Conservation (phyloP, 202 grass and related monocot species). For the Brachypodium distachyon region DNA sequence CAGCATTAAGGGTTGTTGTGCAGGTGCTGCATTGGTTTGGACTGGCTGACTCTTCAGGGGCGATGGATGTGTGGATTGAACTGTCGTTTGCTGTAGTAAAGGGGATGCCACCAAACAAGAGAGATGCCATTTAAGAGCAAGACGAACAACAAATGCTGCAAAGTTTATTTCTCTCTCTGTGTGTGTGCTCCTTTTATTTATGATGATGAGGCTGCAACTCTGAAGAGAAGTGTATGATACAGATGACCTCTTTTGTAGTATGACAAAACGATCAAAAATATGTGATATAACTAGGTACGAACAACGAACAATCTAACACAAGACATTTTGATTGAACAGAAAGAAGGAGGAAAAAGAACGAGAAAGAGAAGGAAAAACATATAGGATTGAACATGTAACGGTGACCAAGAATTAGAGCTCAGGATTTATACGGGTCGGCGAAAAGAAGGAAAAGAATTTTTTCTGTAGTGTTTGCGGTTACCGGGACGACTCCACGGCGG, state of each 20-base stretch:
- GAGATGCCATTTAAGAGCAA: not conserved
- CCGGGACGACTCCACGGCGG: slow-evolving; percentile 33
- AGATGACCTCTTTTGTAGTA: slow-evolving; percentile 18
- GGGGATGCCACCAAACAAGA: slow-evolving; percentile 8
- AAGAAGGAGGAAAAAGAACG: not conserved
- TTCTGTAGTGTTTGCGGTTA: slow-evolving; percentile 29
- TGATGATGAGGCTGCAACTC: slow-evolving; percentile 14
- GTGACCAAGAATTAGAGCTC: slow-evolving; percentile 53
- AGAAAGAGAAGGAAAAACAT: slow-evolving; percentile 26
- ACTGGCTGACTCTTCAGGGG: slow-evolving; percentile 13
- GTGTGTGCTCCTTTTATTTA: slow-evolving; percentile 50
- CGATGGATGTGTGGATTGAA: slow-evolving; percentile 6
- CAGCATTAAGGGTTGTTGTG: not conserved
- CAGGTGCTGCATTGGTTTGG: slow-evolving; percentile 21
- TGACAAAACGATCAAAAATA: slow-evolving; percentile 35
- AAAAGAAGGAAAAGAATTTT: slow-evolving; percentile 42
- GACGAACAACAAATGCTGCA: slow-evolving; percentile 25
- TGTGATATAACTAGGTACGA: slow-evolving; percentile 23
- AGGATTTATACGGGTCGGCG: slow-evolving; percentile 34
- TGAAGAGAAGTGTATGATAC: slow-evolving; percentile 40
- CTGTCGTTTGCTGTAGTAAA: slow-evolving; percentile 16
- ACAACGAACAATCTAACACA: slow-evolving; percentile 34
- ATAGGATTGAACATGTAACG: slow-evolving; percentile 59
- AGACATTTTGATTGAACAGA: slow-evolving; percentile 33
- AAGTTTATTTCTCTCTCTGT: slow-evolving; percentile 17